Evolutionary conservation across 176 grass and related monocot genomes (phyloP), one percentile per base, ranked within the genome.

Genomic region (Ensete ventricosum): DNA sequence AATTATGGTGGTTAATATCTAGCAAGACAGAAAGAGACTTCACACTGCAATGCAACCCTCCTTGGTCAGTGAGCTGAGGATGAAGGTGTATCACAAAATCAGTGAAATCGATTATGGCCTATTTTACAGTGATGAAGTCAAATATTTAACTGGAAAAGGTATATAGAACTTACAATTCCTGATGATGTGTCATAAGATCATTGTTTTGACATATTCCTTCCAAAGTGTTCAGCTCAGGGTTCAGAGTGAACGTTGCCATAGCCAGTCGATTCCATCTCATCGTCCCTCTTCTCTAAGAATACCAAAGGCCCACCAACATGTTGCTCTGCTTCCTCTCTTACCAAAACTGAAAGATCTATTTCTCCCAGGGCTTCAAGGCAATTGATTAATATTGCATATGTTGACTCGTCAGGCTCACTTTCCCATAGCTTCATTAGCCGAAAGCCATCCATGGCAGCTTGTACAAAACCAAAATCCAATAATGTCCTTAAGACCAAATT

Each of bases 371-470:
- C 86, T 73, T 97, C 78, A 72, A 97, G 79, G 66, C 84, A 83
- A 77, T 71, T 82, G 49, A 93, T 83, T 82, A 93, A 74, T 52
- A 83, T 81, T 73, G 13, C 75, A 50, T 90, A 93, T 19, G 85
- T 93, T 66, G 26, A 69, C 79, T 83, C 81, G 80, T 97, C 88
- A 52, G 88, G 94, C 27, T 91, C 90, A 22, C 72, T 85, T 24
- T 89, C 82, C 94, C 94, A 85, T 34, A 97, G 59, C 79, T 86
- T 96, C 89, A 96, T 92, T 34, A 96, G 53, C 49, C 87, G 81
- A 81, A 88, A 96, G 67, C 87, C 1, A 1, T 25, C 24, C 88
- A 93, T 80, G 58, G 90, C 22, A 50, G 83, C 72, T 49, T 90
- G 84, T 54, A 81, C 71, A 55, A 85, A 93, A 9, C 75, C 90